Percentiles rank a stretch among this genome's conserved stretches.
Evolutionary conservation across 2,329 filamentous ascomycete species (phyloP).

Genomic region (Colletotrichum orchidophilum): DNA sequence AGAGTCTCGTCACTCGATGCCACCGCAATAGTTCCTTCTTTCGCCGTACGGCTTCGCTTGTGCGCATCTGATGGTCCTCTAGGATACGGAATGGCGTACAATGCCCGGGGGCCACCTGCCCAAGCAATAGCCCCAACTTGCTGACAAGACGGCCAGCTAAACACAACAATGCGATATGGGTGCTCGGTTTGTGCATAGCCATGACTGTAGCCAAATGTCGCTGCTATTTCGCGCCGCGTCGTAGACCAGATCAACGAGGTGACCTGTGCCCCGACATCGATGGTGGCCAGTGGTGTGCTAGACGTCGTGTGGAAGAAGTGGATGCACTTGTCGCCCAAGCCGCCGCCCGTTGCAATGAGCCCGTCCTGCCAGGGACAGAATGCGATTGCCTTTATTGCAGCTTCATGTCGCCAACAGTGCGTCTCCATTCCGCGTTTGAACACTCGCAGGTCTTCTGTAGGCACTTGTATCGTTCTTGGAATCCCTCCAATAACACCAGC

Average conservation of each 20-base stretch:
- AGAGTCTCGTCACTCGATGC: constrained; percentile 92
- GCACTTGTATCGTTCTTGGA: constrained; percentile 41
- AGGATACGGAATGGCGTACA: constrained; percentile 90
- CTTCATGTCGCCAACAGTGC: constrained; percentile 81
- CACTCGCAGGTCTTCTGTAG: constrained; percentile 51
- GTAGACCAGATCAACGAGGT: constrained; percentile 92
- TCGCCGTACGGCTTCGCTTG: constrained; percentile 35
- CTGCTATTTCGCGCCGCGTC: constrained; percentile 85
- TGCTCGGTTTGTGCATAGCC: constrained; percentile 81
- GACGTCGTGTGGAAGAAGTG: constrained; percentile 93
- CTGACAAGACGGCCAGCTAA: constrained; percentile 91
- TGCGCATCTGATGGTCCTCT: constrained; percentile 47
- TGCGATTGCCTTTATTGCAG: constrained; percentile 95
- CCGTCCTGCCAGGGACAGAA: constrained; percentile 95
- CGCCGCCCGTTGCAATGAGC: constrained; percentile 89
- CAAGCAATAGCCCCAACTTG: constrained; percentile 87
- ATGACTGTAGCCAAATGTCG: constrained; percentile 79
- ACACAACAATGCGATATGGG: constrained; percentile 87
- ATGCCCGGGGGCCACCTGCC: constrained; percentile 80
- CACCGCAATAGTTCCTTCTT: constrained; percentile 79
- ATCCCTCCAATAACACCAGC: constrained; percentile 34
- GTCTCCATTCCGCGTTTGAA: constrained; percentile 67
- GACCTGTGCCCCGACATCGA: constrained; percentile 92
- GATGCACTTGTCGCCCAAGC: constrained; percentile 93
- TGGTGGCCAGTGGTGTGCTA: constrained; percentile 85